phyloP scores from a whole-genome alignment of 805 yeast genomes.

The Saccharomycopsis babjevae region DNA sequence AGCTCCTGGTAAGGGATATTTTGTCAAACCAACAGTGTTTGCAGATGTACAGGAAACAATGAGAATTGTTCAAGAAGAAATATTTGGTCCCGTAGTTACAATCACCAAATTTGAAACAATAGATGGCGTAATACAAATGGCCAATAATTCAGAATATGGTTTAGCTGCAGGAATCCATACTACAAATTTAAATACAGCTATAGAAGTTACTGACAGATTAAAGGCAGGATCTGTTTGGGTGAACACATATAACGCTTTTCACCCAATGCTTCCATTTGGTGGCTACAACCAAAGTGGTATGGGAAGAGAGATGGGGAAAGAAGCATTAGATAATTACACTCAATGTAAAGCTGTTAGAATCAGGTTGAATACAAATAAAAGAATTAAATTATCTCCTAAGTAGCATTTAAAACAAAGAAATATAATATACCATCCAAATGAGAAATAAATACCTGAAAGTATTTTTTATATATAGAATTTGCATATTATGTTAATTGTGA shows the following conservation, averaged over 20 bases:
- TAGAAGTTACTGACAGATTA: constrained; percentile 62
- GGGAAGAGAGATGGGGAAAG: constrained; percentile 89
- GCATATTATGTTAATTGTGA: background rate
- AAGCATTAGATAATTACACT: constrained; percentile 76
- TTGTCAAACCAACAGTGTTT: constrained; percentile 63
- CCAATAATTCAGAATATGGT: constrained; percentile 80
- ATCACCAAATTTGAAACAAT: constrained; percentile 70
- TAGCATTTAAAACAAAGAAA: background rate
- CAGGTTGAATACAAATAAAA: constrained; percentile 24
- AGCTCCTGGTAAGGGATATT: constrained; percentile 53
- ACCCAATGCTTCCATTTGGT: constrained; percentile 83
- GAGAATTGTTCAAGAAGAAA: constrained; percentile 67
- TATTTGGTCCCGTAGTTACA: constrained; percentile 88
- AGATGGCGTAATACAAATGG: constrained; percentile 69
- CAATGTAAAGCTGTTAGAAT: constrained; percentile 76
- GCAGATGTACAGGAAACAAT: constrained; percentile 58
- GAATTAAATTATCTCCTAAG: background rate
- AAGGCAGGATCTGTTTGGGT: constrained; percentile 90
- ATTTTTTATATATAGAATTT: background rate
- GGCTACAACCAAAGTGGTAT: constrained; percentile 86
- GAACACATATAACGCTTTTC: constrained; percentile 84
- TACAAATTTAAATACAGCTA: constrained; percentile 59
- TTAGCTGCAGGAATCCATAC: constrained; percentile 90
- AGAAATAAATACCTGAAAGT: background rate
- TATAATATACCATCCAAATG: background rate